Percentiles rank a stretch among this genome's conserved stretches.
phyloP scores from a whole-genome alignment of 140 eudicot genomes.

The Cichorium intybus region DNA sequence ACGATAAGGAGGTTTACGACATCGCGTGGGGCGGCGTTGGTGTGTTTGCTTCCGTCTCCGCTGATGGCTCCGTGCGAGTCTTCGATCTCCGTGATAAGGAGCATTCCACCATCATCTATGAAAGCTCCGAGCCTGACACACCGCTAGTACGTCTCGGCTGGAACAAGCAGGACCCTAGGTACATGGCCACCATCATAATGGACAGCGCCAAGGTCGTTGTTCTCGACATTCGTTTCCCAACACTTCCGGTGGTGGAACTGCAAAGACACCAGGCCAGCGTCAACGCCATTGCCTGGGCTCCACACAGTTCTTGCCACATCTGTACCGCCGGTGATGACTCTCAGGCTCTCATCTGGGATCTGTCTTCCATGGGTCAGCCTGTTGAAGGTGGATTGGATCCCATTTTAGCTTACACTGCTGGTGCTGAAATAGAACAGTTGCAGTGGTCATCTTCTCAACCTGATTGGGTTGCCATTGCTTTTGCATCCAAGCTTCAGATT shows the following conservation, averaged over 20 bases:
- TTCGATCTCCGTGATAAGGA: constrained; percentile 82
- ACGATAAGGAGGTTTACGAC: constrained; percentile 83
- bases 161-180: constrained; percentile 92
- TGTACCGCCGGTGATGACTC: constrained; percentile 94
- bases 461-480: constrained; percentile 95
- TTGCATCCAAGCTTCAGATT: constrained; percentile 85
- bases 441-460: constrained; percentile 94
- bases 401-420: constrained; percentile 78
- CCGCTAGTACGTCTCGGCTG: constrained; percentile 80
- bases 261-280: constrained; percentile 86
- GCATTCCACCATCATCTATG: constrained; percentile 83
- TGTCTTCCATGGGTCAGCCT: constrained; percentile 81
- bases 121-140: constrained; percentile 80
- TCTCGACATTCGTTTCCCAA: constrained; percentile 75
- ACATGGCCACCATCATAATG: constrained; percentile 89
- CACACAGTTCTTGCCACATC: constrained; percentile 81
- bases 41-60: constrained; percentile 78
- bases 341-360: constrained; percentile 89
- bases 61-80: constrained; percentile 81
- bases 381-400: constrained; percentile 91
- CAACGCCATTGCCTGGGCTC: constrained; percentile 91
- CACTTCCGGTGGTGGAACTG: constrained; percentile 83
- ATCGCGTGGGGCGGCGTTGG: constrained; percentile 98
- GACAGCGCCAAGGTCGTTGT: constrained; percentile 87
- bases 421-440: constrained; percentile 90